Evolutionary conservation across 73 alveolate genomes (phyloP), one percentile per base, ranked within the genome.

Genomic region (Symbiodinium natans): DNA sequence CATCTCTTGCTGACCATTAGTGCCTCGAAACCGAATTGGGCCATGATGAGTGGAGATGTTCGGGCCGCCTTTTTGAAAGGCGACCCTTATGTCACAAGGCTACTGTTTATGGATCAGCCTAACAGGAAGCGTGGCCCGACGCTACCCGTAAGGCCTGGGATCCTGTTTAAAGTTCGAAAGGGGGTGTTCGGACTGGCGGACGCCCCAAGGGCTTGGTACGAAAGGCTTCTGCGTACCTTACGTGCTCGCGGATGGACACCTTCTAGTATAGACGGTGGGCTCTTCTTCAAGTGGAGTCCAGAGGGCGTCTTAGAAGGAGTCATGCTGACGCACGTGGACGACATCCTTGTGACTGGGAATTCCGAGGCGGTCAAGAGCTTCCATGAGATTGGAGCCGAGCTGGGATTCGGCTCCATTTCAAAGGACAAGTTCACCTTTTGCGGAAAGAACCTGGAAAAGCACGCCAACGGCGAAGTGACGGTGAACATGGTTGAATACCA

Each of bases 151-250:
- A 31, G 39, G n/a, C 54, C 21, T 2, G 82, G 82, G 13, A 31
- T 39, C 10, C 82, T 48, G 29, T 25, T 31, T 21, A 29, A 43
- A 34, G 93, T 52, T 1, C 34, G 56, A 19, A 84, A 46, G 31
- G 92, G 92, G 5, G 93, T 85, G 29, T 85, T 85, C 82, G 93
- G 93, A 0, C 29, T 85, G 0, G 83, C 83, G 8, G 93, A 85
- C 6, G 80, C 93, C 6, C 93, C 83, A 0, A 41, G 83, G 8
- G 93, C 59, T 3, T 85, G 93, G 93, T 85, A 85, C 25, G 39
- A 48, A 3, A 33, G 82, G 19, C 93, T 85, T 0, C 36, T 41
- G 7, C 39, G 48, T 23, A 74, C 59, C n/a, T 15, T 54, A 8
- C 38, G 41, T 9, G 19, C 9, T 6, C 27, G n/a, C 11, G 93